Percentiles rank a stretch among this genome's conserved stretches.
phyloP scores from a whole-genome alignment of 192 early-diverging fungal genomes.

The Backusella macrospora region DNA sequence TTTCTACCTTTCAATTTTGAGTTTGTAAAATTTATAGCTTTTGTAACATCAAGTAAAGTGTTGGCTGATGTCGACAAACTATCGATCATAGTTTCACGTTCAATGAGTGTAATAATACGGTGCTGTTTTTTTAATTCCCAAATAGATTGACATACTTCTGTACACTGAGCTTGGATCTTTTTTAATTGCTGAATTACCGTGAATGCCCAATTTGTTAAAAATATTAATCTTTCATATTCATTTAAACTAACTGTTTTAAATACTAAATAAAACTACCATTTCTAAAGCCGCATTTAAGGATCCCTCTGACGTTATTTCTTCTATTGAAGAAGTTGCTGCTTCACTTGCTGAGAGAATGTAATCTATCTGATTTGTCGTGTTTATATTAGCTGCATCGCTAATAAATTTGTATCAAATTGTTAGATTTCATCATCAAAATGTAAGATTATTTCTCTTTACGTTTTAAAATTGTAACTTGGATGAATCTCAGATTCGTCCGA shows the following conservation, averaged over 20 bases:
- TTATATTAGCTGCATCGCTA: constrained; percentile 6
- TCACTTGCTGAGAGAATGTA: constrained; percentile 2
- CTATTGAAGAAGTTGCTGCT: neutral
- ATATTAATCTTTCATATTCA: neutral
- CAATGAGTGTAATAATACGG: neutral
- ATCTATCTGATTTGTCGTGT: neutral
- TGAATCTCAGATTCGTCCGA: neutral
- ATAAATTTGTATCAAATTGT: neutral
- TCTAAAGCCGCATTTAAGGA: neutral
- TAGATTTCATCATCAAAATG: neutral
- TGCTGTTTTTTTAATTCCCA: constrained; percentile 18
- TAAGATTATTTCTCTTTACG: neutral
- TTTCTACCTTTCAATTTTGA: neutral
- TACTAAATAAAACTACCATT: neutral
- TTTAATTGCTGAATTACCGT: neutral
- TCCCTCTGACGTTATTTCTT: neutral
- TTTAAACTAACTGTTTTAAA: neutral
- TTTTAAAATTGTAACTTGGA: neutral
- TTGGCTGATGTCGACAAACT: neutral
- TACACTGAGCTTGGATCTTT: constrained; percentile 14
- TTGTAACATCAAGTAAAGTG: neutral
- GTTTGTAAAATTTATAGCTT: neutral
- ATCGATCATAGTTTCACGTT: constrained; percentile 11
- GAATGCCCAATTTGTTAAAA: too few species aligned
- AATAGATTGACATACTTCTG: constrained; percentile 13